Conservation (phyloP, 306 rosid species). For the Myrica gale region DNA sequence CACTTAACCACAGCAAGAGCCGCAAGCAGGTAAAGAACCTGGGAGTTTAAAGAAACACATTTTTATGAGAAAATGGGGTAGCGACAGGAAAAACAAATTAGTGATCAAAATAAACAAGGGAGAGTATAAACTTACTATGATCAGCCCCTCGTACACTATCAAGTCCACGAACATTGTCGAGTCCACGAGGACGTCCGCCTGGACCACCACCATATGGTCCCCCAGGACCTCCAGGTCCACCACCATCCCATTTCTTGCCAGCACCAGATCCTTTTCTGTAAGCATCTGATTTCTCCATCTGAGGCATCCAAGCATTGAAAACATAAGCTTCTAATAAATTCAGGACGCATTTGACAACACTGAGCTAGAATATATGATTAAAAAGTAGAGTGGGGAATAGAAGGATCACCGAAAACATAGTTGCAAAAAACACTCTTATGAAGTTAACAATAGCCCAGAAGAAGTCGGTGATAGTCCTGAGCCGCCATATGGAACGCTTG, state of each 20-base stretch:
- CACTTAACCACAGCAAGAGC: constrained; percentile 90
- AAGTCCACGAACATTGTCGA: constrained; percentile 85
- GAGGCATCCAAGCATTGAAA: constrained; percentile 15
- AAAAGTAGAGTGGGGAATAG: constrained; percentile 2
- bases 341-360: neutral
- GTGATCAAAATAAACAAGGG: neutral
- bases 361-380: neutral
- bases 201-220: constrained; percentile 90
- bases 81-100: neutral
- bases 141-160: constrained; percentile 57
- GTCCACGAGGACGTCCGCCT: constrained; percentile 81
- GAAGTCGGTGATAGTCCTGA: constrained; percentile 71
- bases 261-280: constrained; percentile 74
- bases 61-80: constrained; percentile 13
- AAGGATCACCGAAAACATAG: constrained; percentile 79
- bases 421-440: constrained; percentile 73
- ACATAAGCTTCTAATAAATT: constrained; percentile 11
- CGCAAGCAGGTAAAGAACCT: constrained; percentile 92
- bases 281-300: constrained; percentile 92
- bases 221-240: constrained; percentile 84
- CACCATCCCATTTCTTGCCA: constrained; percentile 85
- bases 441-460: constrained; percentile 80
- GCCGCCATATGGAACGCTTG: constrained; percentile 78
- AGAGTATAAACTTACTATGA: constrained; percentile 68
- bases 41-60: constrained; percentile 20